A percentile compares a stretch with the other conserved stretches of the same genome.
phyloP scores from a whole-genome alignment of 257 asterid species.

The Henckelia pumila region DNA sequence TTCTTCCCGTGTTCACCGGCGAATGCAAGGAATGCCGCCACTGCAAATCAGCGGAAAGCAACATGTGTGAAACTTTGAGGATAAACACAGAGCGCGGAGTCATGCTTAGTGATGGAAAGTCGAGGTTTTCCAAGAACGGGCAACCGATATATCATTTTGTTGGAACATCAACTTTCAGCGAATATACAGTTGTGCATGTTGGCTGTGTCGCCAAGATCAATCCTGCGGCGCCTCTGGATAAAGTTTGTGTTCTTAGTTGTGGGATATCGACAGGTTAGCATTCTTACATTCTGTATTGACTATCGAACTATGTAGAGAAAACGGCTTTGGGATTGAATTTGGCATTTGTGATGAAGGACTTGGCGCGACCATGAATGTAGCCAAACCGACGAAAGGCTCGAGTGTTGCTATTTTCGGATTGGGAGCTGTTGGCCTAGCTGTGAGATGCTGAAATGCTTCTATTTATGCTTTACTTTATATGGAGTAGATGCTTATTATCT shows the following conservation, averaged over 20 bases:
- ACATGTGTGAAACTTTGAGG: constrained; percentile 84
- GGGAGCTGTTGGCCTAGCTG: constrained; percentile 93
- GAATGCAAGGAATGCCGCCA: constrained; percentile 78
- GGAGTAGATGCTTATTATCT: not conserved
- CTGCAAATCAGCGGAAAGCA: constrained; percentile 78
- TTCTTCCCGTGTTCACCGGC: constrained; percentile 87
- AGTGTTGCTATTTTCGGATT: constrained; percentile 73
- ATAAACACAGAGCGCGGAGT: constrained; percentile 85
- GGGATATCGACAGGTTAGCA: constrained; percentile 78
- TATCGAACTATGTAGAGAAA: not conserved
- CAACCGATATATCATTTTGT: constrained; percentile 70
- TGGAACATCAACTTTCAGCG: constrained; percentile 93
- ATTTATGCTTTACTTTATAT: not conserved
- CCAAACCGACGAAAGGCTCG: constrained; percentile 73
- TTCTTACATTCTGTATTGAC: not conserved
- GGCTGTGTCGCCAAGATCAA: constrained; percentile 77
- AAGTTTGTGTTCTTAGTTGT: constrained; percentile 83
- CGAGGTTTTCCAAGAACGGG: constrained; percentile 76
- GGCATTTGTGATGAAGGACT: constrained; percentile 40
- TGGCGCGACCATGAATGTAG: constrained; percentile 80
- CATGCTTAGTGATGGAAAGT: constrained; percentile 63
- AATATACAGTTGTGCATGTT: constrained; percentile 72
- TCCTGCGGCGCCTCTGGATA: constrained; percentile 73
- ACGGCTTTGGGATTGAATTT: too few relatives aligned
- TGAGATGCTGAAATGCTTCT: constrained; percentile 31